Percentiles rank a stretch among this genome's conserved stretches.
Conservation (phyloP, 1,139 yeast genomes). For the Pichia sp. region DNA sequence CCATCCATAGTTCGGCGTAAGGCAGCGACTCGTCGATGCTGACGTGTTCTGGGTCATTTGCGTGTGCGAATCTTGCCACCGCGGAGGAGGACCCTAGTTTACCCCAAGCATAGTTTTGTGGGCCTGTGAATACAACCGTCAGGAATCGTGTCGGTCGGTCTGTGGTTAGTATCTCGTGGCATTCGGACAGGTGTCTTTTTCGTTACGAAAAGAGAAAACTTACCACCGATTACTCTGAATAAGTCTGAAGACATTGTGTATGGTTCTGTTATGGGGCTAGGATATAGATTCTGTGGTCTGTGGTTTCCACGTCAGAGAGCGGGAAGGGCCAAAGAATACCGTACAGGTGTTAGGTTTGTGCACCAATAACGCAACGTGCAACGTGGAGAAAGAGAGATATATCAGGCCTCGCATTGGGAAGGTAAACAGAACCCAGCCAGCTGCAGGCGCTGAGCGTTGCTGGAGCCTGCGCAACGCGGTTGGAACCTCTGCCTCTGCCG, state of each 20-base stretch:
- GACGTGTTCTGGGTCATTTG: conserved; percentile 54
- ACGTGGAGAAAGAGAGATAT: too few relatives aligned
- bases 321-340: neutral
- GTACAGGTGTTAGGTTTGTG: neutral
- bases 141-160: too few relatives aligned
- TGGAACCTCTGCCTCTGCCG: too few relatives aligned
- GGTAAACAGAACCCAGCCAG: too few relatives aligned
- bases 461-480: too few relatives aligned
- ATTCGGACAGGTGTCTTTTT: neutral
- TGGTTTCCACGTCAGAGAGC: neutral
- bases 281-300: neutral
- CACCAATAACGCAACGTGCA: too few relatives aligned
- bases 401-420: too few relatives aligned
- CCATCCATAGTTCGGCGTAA: conserved; percentile 97
- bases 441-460: too few relatives aligned
- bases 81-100: conserved; percentile 79
- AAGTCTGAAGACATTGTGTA: conserved; percentile 24
- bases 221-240: conserved; percentile 31
- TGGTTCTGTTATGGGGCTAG: neutral
- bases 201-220: conserved; percentile 5
- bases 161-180: neutral
- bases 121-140: conserved; percentile 26
- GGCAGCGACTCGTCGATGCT: conserved; percentile 68
- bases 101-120: conserved; percentile 66
- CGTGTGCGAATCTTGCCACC: conserved; percentile 81